Evolutionary conservation across 225 moss, liverwort and hornwort species (phyloP), one percentile per base, ranked within the genome.

Genomic region (Marchantia polymorpha): DNA sequence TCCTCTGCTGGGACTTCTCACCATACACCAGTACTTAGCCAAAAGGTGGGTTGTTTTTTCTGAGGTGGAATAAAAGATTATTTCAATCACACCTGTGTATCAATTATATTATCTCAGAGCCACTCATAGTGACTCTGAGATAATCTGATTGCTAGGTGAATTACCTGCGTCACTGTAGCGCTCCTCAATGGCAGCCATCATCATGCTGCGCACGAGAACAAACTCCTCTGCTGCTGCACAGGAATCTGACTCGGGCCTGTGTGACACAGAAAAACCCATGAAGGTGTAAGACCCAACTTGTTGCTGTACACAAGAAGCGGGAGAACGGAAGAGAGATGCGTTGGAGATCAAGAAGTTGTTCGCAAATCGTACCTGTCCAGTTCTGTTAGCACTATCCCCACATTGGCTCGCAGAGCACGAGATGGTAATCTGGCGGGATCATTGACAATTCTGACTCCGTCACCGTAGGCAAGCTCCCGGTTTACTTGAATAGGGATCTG

Each of bases 401-500:
- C 60, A n/a, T 70, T 84, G 0, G 83, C 51, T 1, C 92, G 91
- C 60, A 88, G 46, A 6, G 86, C 81, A 75, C 89, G 87, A 30
- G 91, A 86, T n/a, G 94, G 94, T 52, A 91, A 79, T 76, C 91
- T 89, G 79, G 89, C 90, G 29, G 90, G 82, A 65, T 96, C 94
- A 52, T 84, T 94, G 69, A 96, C 88, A 26, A 94, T 85, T 81
- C 94, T 90, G 16, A 96, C 92, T 73, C 96, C 96, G 56, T 96
- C 96, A 76, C 89, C 89, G 52, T 90, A 74, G 1, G 96, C 96
- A 76, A 96, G 88, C 15, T 91, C 90, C 85, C 86, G 91, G 66
- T 92, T 91, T 20, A 96, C 96, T 91, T 96, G 96, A 84, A 96
- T 96, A 26, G 96, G 96, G 60, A 96, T 67, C 87, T 89, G 77